These are phyloP conservation scores for Kwoniella botswanensis DNA, from an alignment of 768 basidiomycete species.

Conservation along the genomic window DNA sequence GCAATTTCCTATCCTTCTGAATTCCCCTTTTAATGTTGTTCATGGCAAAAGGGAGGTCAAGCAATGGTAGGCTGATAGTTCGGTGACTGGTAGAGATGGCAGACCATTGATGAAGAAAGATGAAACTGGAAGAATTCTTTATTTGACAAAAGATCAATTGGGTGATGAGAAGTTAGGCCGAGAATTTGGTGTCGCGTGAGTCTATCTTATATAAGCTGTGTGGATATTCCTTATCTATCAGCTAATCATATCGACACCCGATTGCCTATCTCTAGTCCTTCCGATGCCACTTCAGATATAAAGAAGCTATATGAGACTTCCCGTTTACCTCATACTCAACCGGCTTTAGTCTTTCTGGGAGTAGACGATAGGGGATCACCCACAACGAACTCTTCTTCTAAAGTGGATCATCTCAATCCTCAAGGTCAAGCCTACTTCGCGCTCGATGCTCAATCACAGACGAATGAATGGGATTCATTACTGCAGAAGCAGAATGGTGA, in stretches of 20 bases:
- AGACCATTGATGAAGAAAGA: conserved; percentile 51
- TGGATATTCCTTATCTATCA: too few species aligned
- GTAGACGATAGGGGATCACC: conserved; percentile 52
- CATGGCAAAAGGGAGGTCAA: too few species aligned
- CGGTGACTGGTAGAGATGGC: conserved; percentile 56
- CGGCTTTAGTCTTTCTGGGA: conserved; percentile 54
- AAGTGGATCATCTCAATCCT: conserved; percentile 70
- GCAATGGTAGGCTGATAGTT: conserved; percentile 60
- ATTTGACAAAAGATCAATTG: conserved; percentile 71
- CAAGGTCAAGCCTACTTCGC: conserved; percentile 86
- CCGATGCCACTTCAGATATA: neutral
- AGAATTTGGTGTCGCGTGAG: conserved; percentile 39
- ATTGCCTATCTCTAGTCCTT: neutral
- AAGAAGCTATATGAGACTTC: conserved; percentile 61
- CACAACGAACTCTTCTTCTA: conserved; percentile 61
- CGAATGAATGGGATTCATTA: conserved; percentile 46
- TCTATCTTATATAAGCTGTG: neutral
- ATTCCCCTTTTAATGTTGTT: neutral
- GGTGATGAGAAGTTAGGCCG: conserved; percentile 63
- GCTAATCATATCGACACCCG: neutral
- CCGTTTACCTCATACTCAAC: conserved; percentile 36
- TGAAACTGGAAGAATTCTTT: conserved; percentile 71
- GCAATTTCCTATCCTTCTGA: neutral
- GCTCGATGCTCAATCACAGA: conserved; percentile 69
- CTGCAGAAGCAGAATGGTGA: conserved; percentile 56